phyloP scores from a whole-genome alignment of 768 basidiomycete genomes.

The Pleurotus platypus region DNA sequence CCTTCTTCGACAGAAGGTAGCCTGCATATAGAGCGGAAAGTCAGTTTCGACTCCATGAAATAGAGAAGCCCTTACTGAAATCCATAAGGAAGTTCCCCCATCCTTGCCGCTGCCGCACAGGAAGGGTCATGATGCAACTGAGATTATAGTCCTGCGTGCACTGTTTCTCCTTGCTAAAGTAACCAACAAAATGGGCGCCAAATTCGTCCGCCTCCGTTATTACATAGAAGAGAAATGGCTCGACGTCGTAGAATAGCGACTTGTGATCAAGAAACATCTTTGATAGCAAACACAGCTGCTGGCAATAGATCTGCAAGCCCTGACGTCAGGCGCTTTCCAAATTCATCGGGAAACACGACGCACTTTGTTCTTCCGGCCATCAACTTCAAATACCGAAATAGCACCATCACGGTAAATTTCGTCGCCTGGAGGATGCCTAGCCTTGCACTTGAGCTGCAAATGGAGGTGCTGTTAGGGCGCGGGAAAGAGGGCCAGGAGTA shows the following conservation, averaged over 20 bases:
- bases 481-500: neutral
- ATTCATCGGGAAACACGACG: constrained; percentile 4
- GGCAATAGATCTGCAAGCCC: constrained; percentile 83
- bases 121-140: constrained; percentile 99
- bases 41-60: too few relatives aligned
- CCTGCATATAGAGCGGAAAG: constrained; percentile 41
- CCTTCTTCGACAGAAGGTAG: constrained; percentile 94
- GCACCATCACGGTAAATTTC: constrained; percentile 92
- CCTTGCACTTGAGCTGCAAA: constrained; percentile 87
- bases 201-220: constrained; percentile 88
- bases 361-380: constrained; percentile 96
- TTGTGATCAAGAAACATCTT: constrained; percentile 99
- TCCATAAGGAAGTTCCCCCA: constrained; percentile 98
- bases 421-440: constrained; percentile 93
- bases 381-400: constrained; percentile 95
- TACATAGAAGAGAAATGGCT: constrained; percentile 98
- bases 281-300: constrained; percentile 94
- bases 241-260: constrained; percentile 98
- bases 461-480: neutral
- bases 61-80: constrained; percentile 70
- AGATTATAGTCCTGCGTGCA: constrained; percentile 96
- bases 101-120: constrained; percentile 89
- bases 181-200: constrained; percentile 94
- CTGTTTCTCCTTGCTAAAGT: constrained; percentile 98
- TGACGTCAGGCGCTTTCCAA: neutral